These are phyloP conservation scores for Hypericum androsaemum DNA, from an alignment of 345 rosid genomes.

Conservation along the genomic window DNA sequence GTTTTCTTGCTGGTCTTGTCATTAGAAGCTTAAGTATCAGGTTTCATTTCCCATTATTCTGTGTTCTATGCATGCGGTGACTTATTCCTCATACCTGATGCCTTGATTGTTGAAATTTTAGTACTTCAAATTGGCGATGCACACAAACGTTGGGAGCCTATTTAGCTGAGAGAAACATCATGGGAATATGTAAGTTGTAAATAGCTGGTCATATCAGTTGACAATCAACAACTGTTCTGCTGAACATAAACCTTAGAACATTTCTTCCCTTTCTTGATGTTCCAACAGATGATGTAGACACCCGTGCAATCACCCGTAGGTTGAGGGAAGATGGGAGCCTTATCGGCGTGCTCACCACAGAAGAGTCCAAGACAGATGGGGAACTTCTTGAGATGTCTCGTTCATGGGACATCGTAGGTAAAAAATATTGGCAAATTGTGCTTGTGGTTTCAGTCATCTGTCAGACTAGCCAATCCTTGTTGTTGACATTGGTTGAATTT, in stretches of 20 bases:
- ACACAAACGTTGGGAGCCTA: conserved; percentile 65
- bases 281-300: conserved; percentile 79
- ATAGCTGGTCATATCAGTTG: neutral
- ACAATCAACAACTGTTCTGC: too few relatives aligned
- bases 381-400: conserved; percentile 77
- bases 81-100: too few relatives aligned
- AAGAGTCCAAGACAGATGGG: conserved; percentile 53
- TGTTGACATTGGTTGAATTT: conserved; percentile 13
- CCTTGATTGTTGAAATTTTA: conserved; percentile 13
- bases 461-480: neutral
- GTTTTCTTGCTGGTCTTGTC: conserved; percentile 87
- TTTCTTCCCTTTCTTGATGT: too few relatives aligned
- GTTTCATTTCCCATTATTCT: conserved; percentile 17
- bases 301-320: conserved; percentile 88
- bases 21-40: conserved; percentile 75
- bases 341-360: conserved; percentile 89
- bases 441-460: neutral
- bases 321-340: conserved; percentile 95
- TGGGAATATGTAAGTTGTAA: conserved; percentile 74
- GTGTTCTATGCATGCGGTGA: neutral
- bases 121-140: conserved; percentile 94
- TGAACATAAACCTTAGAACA: too few relatives aligned
- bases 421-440: conserved; percentile 8
- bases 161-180: conserved; percentile 72
- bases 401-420: conserved; percentile 88